Percentiles rank a stretch among this genome's conserved stretches.
Evolutionary conservation across 306 rosid genomes (phyloP).

Genomic region (Pyrus betulifolia): DNA sequence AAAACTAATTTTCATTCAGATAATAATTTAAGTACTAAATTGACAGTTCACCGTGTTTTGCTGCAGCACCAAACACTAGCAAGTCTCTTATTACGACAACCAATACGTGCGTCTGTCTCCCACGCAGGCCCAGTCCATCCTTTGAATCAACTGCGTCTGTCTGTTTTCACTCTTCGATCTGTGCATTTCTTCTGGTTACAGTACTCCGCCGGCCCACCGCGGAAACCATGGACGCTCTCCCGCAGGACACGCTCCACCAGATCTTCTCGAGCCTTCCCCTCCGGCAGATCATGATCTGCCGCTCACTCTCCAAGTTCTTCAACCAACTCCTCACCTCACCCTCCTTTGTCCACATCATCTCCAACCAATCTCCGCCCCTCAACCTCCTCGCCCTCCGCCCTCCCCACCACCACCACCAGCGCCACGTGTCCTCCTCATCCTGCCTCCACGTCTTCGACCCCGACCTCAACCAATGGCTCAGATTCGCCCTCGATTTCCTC

Average conservation of each 20-base stretch:
- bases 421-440: slow-evolving; percentile 18
- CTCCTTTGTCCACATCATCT: slow-evolving; percentile 44
- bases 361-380: slow-evolving; percentile 45
- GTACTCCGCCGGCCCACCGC: background rate
- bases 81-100: background rate
- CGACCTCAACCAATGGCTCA: slow-evolving; percentile 44
- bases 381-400: slow-evolving; percentile 70
- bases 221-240: slow-evolving; percentile 39
- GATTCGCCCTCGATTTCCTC: slow-evolving; percentile 61
- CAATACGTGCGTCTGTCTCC: background rate
- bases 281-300: slow-evolving; percentile 66
- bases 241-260: slow-evolving; percentile 64
- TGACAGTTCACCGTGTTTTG: background rate
- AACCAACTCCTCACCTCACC: slow-evolving; percentile 54
- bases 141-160: background rate
- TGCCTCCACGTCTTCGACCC: slow-evolving; percentile 63
- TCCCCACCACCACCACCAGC: slow-evolving; percentile 31
- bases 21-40: too few relatives aligned
- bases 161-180: background rate
- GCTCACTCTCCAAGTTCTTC: slow-evolving; percentile 66
- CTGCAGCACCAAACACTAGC: background rate
- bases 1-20: accelerated
- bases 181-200: background rate
- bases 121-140: background rate
- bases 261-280: slow-evolving; percentile 78